phyloP scores from a whole-genome alignment of 2,329 filamentous ascomycete genomes.

The Uncinocarpus reesii region DNA sequence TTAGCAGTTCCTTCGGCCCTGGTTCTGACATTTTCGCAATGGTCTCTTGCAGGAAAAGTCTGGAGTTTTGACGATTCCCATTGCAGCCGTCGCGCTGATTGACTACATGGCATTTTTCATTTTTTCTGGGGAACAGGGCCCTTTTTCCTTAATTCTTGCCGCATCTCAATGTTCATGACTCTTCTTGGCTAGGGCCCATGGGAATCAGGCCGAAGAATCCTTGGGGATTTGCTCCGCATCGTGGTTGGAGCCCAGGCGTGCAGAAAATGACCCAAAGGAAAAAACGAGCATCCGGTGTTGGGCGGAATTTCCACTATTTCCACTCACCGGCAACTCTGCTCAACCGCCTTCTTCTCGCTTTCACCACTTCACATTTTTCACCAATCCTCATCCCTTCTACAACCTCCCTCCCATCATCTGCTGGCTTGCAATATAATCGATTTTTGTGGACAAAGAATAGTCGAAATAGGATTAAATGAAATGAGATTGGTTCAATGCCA shows the following conservation, averaged over 20 bases:
- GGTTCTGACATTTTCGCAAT: neutral
- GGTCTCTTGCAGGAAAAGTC: neutral
- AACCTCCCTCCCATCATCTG: neutral
- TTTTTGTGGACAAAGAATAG: constrained; percentile 9
- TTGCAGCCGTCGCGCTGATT: neutral
- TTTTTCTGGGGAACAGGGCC: neutral
- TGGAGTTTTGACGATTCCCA: neutral
- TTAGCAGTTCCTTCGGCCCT: neutral
- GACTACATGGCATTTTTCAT: neutral
- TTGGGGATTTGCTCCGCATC: neutral
- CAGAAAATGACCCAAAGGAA: neutral
- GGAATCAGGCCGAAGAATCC: neutral
- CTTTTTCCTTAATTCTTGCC: neutral
- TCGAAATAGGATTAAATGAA: constrained; percentile 10
- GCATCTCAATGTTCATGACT: neutral
- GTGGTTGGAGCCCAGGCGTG: neutral
- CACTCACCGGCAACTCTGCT: constrained; percentile 2
- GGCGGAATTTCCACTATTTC: constrained; percentile 8
- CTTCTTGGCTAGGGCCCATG: neutral
- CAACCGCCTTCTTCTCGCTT: too few species aligned
- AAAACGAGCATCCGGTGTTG: neutral
- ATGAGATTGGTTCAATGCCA: constrained; percentile 10
- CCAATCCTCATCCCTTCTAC: constrained; percentile 5
- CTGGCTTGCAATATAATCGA: neutral
- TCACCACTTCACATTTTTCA: constrained; percentile 3